These are phyloP conservation scores for Aspergillus eucalypticola DNA, from an alignment of 2,329 filamentous ascomycete genomes.

Conservation along the genomic window DNA sequence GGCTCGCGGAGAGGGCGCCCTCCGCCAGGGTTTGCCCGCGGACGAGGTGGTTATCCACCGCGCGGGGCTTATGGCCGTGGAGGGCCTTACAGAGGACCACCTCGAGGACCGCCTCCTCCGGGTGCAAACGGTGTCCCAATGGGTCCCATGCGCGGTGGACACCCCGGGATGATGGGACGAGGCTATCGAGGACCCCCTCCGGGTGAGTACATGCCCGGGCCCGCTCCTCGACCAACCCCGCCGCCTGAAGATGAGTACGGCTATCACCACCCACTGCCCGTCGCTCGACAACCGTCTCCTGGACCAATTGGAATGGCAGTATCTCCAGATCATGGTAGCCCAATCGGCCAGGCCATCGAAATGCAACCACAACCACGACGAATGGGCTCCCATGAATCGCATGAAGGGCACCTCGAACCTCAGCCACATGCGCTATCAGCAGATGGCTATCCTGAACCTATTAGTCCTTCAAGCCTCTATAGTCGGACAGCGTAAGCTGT, in stretches of 20 bases:
- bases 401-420: conserved; percentile 25
- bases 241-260: conserved; percentile 31
- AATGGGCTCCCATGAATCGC: conserved; percentile 35
- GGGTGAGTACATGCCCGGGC: conserved; percentile 52
- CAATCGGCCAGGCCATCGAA: conserved; percentile 69
- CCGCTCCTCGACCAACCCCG: conserved; percentile 24
- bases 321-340: conserved; percentile 35
- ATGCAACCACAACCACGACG: conserved; percentile 72
- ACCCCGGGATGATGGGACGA: conserved; percentile 45
- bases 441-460: conserved; percentile 27
- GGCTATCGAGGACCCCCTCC: conserved; percentile 49
- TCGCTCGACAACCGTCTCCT: conserved; percentile 33
- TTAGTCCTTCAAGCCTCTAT: conserved; percentile 72
- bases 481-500: conserved; percentile 69
- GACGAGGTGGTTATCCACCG: conserved; percentile 57
- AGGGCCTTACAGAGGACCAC: conserved; percentile 37
- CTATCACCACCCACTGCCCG: conserved; percentile 26
- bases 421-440: conserved; percentile 30
- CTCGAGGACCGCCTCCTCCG: conserved; percentile 35
- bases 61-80: conserved; percentile 49
- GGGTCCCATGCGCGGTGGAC: conserved; percentile 37
- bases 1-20: conserved; percentile 43
- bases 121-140: conserved; percentile 48
- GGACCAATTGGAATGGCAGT: conserved; percentile 37
- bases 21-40: conserved; percentile 49